Evolutionary conservation across 2,329 filamentous ascomycete species (phyloP).

Genomic region (Septoria petroselini): DNA sequence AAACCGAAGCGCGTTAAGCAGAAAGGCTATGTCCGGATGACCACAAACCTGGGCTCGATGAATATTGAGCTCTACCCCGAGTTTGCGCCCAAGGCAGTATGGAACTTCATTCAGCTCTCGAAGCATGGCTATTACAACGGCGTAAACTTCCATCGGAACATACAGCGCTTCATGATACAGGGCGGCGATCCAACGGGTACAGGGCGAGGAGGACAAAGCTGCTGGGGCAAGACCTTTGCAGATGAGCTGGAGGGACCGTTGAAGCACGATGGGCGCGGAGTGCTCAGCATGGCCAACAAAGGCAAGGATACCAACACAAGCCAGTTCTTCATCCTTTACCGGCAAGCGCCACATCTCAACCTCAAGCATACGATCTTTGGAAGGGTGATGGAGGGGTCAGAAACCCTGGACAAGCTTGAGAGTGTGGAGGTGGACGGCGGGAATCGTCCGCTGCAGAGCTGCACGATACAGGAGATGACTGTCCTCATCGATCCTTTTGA

Average conservation of each 20-base stretch:
- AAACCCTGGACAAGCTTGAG: constrained; percentile 71
- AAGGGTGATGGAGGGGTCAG: constrained; percentile 70
- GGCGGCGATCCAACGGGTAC: constrained; percentile 92
- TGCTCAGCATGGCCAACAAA: constrained; percentile 95
- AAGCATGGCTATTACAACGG: constrained; percentile 87
- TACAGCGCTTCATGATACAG: constrained; percentile 96
- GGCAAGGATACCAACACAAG: constrained; percentile 95
- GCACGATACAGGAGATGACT: constrained; percentile 76
- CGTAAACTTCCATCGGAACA: constrained; percentile 82
- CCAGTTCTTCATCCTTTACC: constrained; percentile 94
- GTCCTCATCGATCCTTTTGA: constrained; percentile 94
- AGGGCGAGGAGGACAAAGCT: constrained; percentile 80
- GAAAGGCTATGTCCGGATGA: constrained; percentile 87
- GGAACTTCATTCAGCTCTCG: constrained; percentile 89
- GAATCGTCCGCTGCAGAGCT: constrained; percentile 73
- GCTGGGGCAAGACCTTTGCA: constrained; percentile 91
- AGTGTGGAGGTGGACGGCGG: constrained; percentile 67
- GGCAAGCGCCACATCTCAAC: constrained; percentile 79
- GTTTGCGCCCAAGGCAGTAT: constrained; percentile 86
- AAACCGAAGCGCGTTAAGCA: constrained; percentile 83
- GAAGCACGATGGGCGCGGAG: constrained; percentile 76
- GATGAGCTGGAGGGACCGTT: constrained; percentile 90
- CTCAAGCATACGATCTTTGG: constrained; percentile 97
- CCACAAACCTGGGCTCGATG: constrained; percentile 78
- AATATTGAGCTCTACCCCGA: constrained; percentile 90